Base-by-base conservation (phyloP, 1,139 yeast species). In the Geotrichum europaeum region DNA sequence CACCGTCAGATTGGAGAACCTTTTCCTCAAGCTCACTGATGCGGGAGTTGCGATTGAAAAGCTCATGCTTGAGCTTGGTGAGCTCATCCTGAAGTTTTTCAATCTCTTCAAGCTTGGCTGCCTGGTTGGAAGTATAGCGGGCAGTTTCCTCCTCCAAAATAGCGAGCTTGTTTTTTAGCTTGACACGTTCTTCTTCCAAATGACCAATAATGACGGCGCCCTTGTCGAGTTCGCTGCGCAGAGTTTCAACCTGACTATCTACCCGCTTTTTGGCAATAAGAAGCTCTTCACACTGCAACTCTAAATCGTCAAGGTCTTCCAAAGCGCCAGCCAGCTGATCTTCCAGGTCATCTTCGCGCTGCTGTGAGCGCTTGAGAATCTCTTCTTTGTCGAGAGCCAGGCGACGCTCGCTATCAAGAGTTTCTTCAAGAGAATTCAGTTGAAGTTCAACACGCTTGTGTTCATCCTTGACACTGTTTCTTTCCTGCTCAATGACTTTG, bases 361-460 rank as follows among this genome's bases (percentile, higher is more conserved):
- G 70, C 58, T 76, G 76, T 2, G 79, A 72, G 24, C 77, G 72
- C 49, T 75, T 73, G 34, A 83, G 66, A 57, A 77, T 72, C 36
- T 69, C 71, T 24, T 81, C 83, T 64, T 81, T 82, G 53, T 75
- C 78, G 7, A 74, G 66, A n/a, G 82, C 75, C 3, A 78, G 63
- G 12, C 66, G 63, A 49, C 79, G 72, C 63, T 81, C 83, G 50
- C 75, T 67, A 28, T 71, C 73, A 20, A 79, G 69, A 30, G 73
- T 66, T 6, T 71, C 71, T 50, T 75, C 73, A 22, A 79, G 65
- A 50, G 74, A 69, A 45, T 68, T 68, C 24, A 80, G 67, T 60
- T 81, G 78, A 13, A 69, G 69, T n/a, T 73, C 75, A 15, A 75
- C 69, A 47, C 73, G 68, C 1, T 69, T 63, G 53, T 76, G 74